Conservation (phyloP, 768 basidiomycete species). For the Chalciporus sphaerocephalus region DNA sequence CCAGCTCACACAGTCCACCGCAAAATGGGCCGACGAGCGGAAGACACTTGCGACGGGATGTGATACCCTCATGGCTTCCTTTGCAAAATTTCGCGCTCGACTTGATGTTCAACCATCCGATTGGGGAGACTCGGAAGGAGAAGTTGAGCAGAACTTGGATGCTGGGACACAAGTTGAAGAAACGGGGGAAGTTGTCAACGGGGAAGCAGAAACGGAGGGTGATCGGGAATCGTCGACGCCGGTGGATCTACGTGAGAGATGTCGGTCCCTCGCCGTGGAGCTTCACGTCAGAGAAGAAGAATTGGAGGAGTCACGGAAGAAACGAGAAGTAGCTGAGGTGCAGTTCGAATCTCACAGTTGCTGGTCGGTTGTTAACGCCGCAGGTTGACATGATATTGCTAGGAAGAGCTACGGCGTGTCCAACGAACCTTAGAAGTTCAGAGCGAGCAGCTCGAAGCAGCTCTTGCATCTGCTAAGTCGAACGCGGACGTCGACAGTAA, state of each 20-base stretch:
- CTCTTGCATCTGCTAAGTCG: constrained; percentile 10
- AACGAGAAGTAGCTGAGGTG: constrained; percentile 19
- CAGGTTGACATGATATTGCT: constrained; percentile 5
- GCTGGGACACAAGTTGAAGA: constrained; percentile 13
- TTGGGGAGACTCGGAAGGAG: constrained; percentile 22
- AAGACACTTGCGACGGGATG: constrained; percentile 20
- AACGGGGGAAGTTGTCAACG: constrained; percentile 9
- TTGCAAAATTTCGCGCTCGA: constrained; percentile 28
- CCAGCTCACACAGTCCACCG: constrained; percentile 27
- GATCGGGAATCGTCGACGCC: constrained; percentile 6
- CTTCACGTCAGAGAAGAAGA: constrained; percentile 19
- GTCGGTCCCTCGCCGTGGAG: constrained; percentile 14
- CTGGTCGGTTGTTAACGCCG: constrained; percentile 1
- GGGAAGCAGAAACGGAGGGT: constrained; percentile 2
- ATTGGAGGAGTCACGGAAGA: constrained; percentile 14
- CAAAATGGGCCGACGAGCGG: constrained; percentile 29
- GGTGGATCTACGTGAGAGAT: constrained; percentile 12
- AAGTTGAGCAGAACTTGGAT: constrained; percentile 23
- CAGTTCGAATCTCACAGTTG: constrained; percentile 4
- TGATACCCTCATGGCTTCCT: constrained; percentile 28
- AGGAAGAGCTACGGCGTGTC: constrained; percentile 20
- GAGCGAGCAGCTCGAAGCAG: constrained; percentile 17
- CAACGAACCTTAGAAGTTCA: constrained; percentile 14
- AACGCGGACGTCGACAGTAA: constrained; percentile 4
- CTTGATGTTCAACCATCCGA: constrained; percentile 21